These are phyloP conservation scores for Microbotryum intermedium DNA, from an alignment of 1,284 basidiomycete genomes.

Conservation along the genomic window DNA sequence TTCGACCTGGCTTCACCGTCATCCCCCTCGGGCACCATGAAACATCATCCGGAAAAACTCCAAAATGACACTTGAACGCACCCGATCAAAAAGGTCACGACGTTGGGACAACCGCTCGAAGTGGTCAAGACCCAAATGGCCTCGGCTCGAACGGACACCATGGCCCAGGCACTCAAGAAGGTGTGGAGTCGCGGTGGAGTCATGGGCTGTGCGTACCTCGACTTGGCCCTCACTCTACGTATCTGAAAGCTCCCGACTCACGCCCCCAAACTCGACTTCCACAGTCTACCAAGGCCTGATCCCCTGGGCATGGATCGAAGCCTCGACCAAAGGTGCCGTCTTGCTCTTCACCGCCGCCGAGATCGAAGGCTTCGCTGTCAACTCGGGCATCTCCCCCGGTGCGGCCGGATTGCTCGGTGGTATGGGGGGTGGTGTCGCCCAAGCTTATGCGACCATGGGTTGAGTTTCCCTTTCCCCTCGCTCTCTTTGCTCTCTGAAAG, in stretches of 20 bases:
- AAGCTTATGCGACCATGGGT: slow-evolving; percentile 99
- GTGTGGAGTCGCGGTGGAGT: slow-evolving; percentile 90
- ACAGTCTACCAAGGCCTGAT: slow-evolving; percentile 91
- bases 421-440: slow-evolving; percentile 94
- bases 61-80: neutral
- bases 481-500: neutral
- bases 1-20: no score
- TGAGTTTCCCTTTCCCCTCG: slow-evolving; percentile 43
- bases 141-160: slow-evolving; percentile 80
- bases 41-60: no score
- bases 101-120: slow-evolving; percentile 94
- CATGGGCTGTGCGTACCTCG: slow-evolving; percentile 49
- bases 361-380: slow-evolving; percentile 62
- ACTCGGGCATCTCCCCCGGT: slow-evolving; percentile 67
- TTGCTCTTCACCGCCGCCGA: slow-evolving; percentile 93
- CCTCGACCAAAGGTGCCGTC: slow-evolving; percentile 95
- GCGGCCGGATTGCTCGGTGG: slow-evolving; percentile 84
- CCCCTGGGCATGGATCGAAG: slow-evolving; percentile 99
- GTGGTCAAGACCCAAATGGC: slow-evolving; percentile 99
- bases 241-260: neutral
- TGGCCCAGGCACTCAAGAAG: slow-evolving; percentile 73
- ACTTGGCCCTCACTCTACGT: neutral
- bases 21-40: no score
- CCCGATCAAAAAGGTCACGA: slow-evolving; percentile 56
- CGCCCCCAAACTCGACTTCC: neutral